Percentiles rank a stretch among this genome's conserved stretches.
These are phyloP conservation scores for Microbotryum saponariae DNA, from an alignment of 1,284 basidiomycete species.

Conservation along the genomic window DNA sequence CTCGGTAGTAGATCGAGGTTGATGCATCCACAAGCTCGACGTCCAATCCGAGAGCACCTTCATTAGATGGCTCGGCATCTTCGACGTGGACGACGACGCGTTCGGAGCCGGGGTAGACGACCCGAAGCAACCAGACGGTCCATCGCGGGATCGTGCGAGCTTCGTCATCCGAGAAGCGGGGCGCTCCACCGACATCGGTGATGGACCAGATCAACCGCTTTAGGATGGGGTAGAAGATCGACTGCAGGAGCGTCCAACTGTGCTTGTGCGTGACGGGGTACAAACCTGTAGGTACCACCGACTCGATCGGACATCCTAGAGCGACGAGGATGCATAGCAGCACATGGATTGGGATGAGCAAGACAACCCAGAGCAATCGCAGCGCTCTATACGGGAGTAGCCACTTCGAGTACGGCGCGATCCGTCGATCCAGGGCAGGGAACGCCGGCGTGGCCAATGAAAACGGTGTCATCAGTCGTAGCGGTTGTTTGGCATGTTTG, in stretches of 20 bases:
- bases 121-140: too few species aligned
- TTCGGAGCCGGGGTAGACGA: too few species aligned
- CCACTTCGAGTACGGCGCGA: neutral
- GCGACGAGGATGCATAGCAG: conserved; percentile 6
- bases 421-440: neutral
- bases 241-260: conserved; percentile 26
- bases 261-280: neutral
- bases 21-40: conserved; percentile 7
- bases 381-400: conserved; percentile 9
- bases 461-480: too few species aligned
- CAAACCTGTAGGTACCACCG: neutral
- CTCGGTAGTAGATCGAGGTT: conserved; percentile 5
- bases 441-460: neutral
- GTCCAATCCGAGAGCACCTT: conserved; percentile 1
- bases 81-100: neutral
- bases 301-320: neutral
- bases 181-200: conserved; percentile 15
- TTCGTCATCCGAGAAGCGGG: neutral
- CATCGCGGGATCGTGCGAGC: neutral
- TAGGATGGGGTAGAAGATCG: conserved; percentile 28
- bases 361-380: conserved; percentile 12
- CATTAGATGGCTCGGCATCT: neutral
- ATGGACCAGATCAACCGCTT: conserved; percentile 29
- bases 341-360: conserved; percentile 6
- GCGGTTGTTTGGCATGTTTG: too few species aligned